phyloP scores from a whole-genome alignment of 1,284 basidiomycete genomes.

The Cutaneotrichosporon arboriforme region DNA sequence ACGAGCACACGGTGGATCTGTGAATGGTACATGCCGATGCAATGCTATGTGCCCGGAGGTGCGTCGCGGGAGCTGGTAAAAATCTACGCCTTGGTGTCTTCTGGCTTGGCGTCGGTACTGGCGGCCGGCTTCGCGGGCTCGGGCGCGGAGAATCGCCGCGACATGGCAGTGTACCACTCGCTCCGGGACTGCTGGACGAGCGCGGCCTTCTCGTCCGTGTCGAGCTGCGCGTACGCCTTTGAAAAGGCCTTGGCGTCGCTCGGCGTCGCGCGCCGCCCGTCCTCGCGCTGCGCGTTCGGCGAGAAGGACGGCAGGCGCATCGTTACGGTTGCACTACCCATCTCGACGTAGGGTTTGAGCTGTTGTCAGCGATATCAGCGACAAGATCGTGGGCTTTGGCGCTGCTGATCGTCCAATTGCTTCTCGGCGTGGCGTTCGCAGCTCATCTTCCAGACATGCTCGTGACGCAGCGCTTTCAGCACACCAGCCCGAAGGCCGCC shows the following conservation, averaged over 20 bases:
- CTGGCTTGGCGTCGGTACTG: neutral
- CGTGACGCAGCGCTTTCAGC: too few species aligned
- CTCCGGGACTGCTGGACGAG: conserved; percentile 37
- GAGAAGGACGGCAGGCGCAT: conserved; percentile 22
- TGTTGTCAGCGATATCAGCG: conserved; percentile 19
- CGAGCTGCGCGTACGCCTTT: conserved; percentile 30
- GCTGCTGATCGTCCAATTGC: too few species aligned
- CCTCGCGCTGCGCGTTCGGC: conserved; percentile 4
- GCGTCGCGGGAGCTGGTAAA: neutral
- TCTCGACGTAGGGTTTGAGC: conserved; percentile 52
- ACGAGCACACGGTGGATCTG: too few species aligned
- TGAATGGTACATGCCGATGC: too few species aligned
- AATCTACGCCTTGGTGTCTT: too few species aligned
- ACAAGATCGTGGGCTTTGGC: neutral
- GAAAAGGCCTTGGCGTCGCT: conserved; percentile 19
- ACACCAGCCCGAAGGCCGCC: neutral
- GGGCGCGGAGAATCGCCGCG: conserved; percentile 11
- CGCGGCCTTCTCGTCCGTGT: conserved; percentile 29
- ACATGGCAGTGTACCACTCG: conserved; percentile 38
- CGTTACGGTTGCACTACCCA: conserved; percentile 9
- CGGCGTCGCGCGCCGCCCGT: neutral
- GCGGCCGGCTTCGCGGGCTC: neutral
- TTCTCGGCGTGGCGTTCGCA: too few species aligned
- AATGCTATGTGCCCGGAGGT: too few species aligned
- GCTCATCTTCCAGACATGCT: too few species aligned